These are phyloP conservation scores for Zygosaccharomyces pseudobailii DNA, from an alignment of 1,139 yeast genomes.

Conservation along the genomic window DNA sequence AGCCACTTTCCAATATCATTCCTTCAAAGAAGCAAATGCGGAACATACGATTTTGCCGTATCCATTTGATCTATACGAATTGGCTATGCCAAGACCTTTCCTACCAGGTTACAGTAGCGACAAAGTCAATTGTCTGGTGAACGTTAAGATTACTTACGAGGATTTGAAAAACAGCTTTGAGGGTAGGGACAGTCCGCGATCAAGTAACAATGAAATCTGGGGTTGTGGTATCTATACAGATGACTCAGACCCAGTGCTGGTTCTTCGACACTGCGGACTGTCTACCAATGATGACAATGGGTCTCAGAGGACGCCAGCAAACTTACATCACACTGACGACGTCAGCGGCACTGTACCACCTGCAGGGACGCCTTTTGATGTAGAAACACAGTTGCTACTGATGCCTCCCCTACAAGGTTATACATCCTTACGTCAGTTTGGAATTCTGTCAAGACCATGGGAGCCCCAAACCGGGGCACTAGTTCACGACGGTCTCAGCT, in stretches of 20 bases:
- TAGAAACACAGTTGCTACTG: constrained; percentile 64
- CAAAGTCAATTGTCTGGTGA: constrained; percentile 21
- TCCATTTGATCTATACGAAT: constrained; percentile 16
- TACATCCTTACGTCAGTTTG: constrained; percentile 59
- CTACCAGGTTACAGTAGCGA: constrained; percentile 23
- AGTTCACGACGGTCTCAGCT: constrained; percentile 32
- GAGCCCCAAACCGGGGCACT: constrained; percentile 14
- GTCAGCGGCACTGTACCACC: constrained; percentile 32
- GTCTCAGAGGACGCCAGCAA: constrained; percentile 36
- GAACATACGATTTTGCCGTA: constrained; percentile 25
- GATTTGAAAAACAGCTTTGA: constrained; percentile 32
- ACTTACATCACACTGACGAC: constrained; percentile 28
- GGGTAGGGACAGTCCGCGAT: constrained; percentile 17
- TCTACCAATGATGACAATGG: constrained; percentile 43
- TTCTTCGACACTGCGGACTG: constrained; percentile 69
- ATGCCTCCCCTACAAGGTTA: constrained; percentile 65
- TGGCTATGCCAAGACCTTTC: constrained; percentile 25
- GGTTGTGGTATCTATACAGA: constrained; percentile 92
- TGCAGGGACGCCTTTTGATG: constrained; percentile 39
- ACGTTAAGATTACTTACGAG: constrained; percentile 20
- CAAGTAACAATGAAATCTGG: constrained; percentile 63
- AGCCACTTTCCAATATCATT: constrained; percentile 24
- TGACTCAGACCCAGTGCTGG: constrained; percentile 79
- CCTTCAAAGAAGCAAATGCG: constrained; percentile 17
- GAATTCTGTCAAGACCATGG: constrained; percentile 76